Base-by-base conservation (phyloP, 768 basidiomycete species). In the Mycena vulgaris region DNA sequence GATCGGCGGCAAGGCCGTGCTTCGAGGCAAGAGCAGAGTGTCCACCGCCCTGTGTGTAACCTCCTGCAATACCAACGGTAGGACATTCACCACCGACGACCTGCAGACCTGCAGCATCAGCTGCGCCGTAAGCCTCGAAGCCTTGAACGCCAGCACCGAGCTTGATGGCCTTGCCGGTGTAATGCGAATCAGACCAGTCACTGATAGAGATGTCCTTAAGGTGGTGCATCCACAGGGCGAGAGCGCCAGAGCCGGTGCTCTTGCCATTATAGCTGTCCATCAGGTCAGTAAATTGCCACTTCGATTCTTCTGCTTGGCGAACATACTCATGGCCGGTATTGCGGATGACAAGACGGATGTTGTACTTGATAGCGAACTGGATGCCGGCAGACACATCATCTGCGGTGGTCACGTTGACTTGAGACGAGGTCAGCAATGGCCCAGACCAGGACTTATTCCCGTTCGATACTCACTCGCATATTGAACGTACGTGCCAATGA, bases 21-120 rank as follows among this genome's bases (percentile, higher is more conserved):
- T 31, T 58, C 27, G 71, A 59, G 45, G 58, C 27, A 30, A 75
- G 68, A 16, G 64, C 25, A 62, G 63, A 62, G 60, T 75, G 74
- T 35, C 74, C 74, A 28, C 74, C 74, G 23, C 74, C 74, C 72
- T 73, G 63, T 6, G 70, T 49, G 45, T 76, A 83, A 16, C 83
- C 82, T 2, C 81, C 82, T 21, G 67, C 72, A 51, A 75, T 72
- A 21, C 79, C 82, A 39, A 83, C 75, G 10, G 79, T 80, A 35
- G 62, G 42, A 39, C 68, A 69, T 48, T 47, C 52, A n/a, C 68
- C 68, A 28, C 47, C 37, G 27, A 68, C 66, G 28, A 68, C 49
- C 48, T 39, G 27, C 27, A 61, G 59, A 30, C 66, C 66, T 25
- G 33, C 30, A 14, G 35, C 49, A 30, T 48, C 49, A 30, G 66